A percentile compares a stretch with the other conserved stretches of the same genome.
phyloP scores from a whole-genome alignment of 257 asterid species.

The Solanum etuberosum region DNA sequence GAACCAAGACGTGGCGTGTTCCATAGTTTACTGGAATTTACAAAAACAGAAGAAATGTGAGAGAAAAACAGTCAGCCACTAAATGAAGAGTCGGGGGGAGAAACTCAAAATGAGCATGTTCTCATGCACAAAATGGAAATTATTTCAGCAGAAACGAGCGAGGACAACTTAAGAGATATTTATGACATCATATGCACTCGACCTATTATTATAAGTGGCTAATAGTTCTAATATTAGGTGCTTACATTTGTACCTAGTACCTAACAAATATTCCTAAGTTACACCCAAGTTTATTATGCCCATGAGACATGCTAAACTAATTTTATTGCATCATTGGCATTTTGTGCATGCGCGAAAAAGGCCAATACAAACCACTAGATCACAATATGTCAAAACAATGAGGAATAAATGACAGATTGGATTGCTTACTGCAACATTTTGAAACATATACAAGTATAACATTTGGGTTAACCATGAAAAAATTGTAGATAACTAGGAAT shows the following conservation, averaged over 20 bases:
- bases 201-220: background rate
- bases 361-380: background rate
- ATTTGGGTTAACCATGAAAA: background rate
- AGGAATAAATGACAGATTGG: background rate
- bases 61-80: background rate
- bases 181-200: background rate
- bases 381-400: background rate
- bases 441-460: background rate
- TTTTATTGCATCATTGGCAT: background rate
- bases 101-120: background rate
- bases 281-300: background rate
- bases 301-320: background rate
- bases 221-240: background rate
- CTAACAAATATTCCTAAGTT: background rate
- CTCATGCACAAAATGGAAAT: background rate
- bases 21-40: slow-evolving; percentile 23
- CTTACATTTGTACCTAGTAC: background rate
- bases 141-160: background rate
- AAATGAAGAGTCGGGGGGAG: background rate
- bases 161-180: background rate
- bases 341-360: background rate
- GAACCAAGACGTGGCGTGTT: slow-evolving; percentile 70
- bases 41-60: background rate
- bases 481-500: background rate
- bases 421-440: background rate